A percentile compares a stretch with the other conserved stretches of the same genome.
Conservation (phyloP, 2,329 filamentous ascomycete genomes). For the Nigrospora oryzae region DNA sequence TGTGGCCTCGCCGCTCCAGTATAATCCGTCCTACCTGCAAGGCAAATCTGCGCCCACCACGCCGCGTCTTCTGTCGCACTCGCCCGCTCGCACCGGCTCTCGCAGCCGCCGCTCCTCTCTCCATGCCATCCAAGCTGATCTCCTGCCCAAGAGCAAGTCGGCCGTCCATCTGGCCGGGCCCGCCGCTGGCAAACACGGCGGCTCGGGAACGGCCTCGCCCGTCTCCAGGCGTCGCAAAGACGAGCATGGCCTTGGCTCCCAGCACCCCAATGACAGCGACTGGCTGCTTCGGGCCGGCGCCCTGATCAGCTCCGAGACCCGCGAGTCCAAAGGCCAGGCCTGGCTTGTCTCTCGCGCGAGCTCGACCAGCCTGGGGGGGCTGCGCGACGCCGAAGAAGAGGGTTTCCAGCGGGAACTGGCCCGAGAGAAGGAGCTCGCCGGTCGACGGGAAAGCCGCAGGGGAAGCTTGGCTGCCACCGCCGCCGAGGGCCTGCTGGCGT, state of each 20-base stretch:
- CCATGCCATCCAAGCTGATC: conserved; percentile 16
- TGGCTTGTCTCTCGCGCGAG: conserved; percentile 61
- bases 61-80: conserved; percentile 50
- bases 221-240: conserved; percentile 20
- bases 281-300: conserved; percentile 59
- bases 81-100: conserved; percentile 22
- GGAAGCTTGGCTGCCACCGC: conserved; percentile 32
- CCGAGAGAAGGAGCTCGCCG: conserved; percentile 38
- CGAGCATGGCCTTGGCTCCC: conserved; percentile 18
- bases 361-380: conserved; percentile 50
- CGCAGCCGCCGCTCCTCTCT: conserved; percentile 31
- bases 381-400: conserved; percentile 43
- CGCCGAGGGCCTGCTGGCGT: conserved; percentile 27
- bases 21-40: conserved; percentile 48
- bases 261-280: conserved; percentile 43
- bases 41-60: conserved; percentile 57
- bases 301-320: conserved; percentile 50
- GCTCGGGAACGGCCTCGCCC: conserved; percentile 13
- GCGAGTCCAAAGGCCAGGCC: conserved; percentile 60
- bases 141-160: conserved; percentile 54
- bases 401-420: conserved; percentile 42
- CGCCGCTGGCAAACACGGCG: conserved; percentile 12
- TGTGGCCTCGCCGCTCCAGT: conserved; percentile 19
- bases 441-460: conserved; percentile 37
- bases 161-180: conserved; percentile 40